These are phyloP conservation scores for Oryza nivara DNA, from an alignment of 176 grass and related monocot species.

Conservation along the genomic window DNA sequence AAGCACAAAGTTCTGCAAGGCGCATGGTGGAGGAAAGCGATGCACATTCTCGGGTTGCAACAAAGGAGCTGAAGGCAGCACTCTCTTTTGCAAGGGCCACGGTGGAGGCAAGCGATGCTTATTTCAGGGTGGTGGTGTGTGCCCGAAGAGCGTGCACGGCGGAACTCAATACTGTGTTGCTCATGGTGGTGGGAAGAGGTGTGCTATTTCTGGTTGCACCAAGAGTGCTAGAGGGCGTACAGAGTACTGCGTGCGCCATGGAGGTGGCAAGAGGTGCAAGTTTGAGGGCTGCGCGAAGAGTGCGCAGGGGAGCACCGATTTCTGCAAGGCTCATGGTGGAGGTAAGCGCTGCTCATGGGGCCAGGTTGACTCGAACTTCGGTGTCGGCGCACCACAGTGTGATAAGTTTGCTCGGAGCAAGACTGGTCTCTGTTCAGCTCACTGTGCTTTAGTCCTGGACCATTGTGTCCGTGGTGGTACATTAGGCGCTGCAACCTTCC, in stretches of 20 bases:
- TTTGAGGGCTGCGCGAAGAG: slow-evolving; percentile 68
- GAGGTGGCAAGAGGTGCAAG: slow-evolving; percentile 85
- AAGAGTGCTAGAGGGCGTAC: slow-evolving; percentile 94
- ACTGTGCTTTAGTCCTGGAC: slow-evolving; percentile 72
- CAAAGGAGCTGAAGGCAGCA: slow-evolving; percentile 94
- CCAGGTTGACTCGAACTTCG: slow-evolving; percentile 31
- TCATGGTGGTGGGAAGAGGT: slow-evolving; percentile 92
- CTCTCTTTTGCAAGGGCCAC: slow-evolving; percentile 81
- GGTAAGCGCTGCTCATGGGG: slow-evolving; percentile 76
- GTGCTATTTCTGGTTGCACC: slow-evolving; percentile 60
- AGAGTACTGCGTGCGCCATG: slow-evolving; percentile 83
- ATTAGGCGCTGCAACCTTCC: slow-evolving; percentile 40
- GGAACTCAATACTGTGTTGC: slow-evolving; percentile 83
- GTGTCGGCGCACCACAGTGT: slow-evolving; percentile 46
- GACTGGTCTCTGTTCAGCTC: slow-evolving; percentile 62
- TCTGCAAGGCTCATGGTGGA: slow-evolving; percentile 82
- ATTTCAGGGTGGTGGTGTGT: slow-evolving; percentile 79
- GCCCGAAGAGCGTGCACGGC: slow-evolving; percentile 89
- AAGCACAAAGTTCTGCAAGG: slow-evolving; percentile 91
- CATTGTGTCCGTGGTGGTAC: slow-evolving; percentile 77
- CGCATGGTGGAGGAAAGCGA: slow-evolving; percentile 90
- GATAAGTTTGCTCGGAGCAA: slow-evolving; percentile 74
- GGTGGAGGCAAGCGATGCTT: slow-evolving; percentile 92
- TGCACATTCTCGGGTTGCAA: slow-evolving; percentile 90
- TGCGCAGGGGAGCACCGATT: slow-evolving; percentile 82